Percentiles rank a stretch among this genome's conserved stretches.
These are phyloP conservation scores for Podochytrium sp. DNA, from an alignment of 192 early-diverging fungal genomes.

Conservation along the genomic window DNA sequence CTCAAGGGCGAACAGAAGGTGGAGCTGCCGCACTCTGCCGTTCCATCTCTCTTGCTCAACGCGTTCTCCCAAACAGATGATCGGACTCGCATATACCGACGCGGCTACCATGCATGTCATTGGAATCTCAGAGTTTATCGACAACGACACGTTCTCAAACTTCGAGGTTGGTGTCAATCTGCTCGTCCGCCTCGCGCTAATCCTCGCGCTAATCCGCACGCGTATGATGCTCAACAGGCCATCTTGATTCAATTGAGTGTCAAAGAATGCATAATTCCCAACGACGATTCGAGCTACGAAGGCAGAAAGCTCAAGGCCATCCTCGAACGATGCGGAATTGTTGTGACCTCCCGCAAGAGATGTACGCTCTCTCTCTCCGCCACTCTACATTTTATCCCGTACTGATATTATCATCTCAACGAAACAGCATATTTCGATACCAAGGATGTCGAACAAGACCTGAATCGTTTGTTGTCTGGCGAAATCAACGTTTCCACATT, in stretches of 20 bases:
- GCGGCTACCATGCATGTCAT: slow-evolving; percentile 74
- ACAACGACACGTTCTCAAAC: slow-evolving; percentile 91
- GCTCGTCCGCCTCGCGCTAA: neutral
- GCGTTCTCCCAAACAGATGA: slow-evolving; percentile 47
- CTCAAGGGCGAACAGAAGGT: slow-evolving; percentile 68
- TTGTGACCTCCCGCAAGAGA: slow-evolving; percentile 71
- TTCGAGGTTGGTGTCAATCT: slow-evolving; percentile 69
- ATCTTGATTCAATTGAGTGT: slow-evolving; percentile 90
- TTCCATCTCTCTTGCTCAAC: too few species aligned
- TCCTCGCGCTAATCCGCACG: too few species aligned
- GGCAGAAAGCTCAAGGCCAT: slow-evolving; percentile 68
- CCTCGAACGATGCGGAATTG: slow-evolving; percentile 76
- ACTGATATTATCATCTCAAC: neutral
- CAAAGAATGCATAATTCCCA: slow-evolving; percentile 84
- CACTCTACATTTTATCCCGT: neutral
- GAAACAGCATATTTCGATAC: slow-evolving; percentile 63
- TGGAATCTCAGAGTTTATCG: slow-evolving; percentile 87
- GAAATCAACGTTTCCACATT: slow-evolving; percentile 66
- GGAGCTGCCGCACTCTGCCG: neutral
- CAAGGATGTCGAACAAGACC: slow-evolving; percentile 85
- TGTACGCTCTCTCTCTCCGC: slow-evolving; percentile 38
- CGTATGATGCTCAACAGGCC: slow-evolving; percentile 54
- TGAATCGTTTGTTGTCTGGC: slow-evolving; percentile 75
- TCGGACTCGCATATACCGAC: slow-evolving; percentile 92
- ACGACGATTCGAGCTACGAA: slow-evolving; percentile 68